Evolutionary conservation across 2,329 filamentous ascomycete species (phyloP).

Genomic region (Fusarium graminum): DNA sequence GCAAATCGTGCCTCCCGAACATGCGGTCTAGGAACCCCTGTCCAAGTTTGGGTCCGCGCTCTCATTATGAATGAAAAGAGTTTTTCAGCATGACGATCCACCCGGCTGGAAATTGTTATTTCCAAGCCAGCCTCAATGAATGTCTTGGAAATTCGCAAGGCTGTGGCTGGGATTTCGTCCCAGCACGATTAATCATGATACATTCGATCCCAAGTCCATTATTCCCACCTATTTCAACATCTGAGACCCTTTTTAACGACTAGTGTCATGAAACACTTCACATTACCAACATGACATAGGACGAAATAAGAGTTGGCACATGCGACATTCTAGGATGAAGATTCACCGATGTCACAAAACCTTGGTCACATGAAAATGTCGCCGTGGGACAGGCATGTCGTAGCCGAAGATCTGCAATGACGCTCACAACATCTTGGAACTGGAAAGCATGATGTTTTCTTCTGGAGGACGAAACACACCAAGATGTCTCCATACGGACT

Average conservation of each 20-base stretch:
- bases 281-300: constrained; percentile 3
- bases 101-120: constrained; percentile 43
- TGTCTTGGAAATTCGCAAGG: constrained; percentile 40
- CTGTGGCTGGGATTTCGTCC: constrained; percentile 36
- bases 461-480: constrained; percentile 24
- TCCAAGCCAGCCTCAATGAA: constrained; percentile 35
- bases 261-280: constrained; percentile 20
- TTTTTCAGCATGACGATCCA: constrained; percentile 47
- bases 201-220: constrained; percentile 21
- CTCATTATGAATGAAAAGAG: constrained; percentile 38
- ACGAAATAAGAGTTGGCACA: constrained; percentile 28
- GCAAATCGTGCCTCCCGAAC: constrained; percentile 40
- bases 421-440: constrained; percentile 30
- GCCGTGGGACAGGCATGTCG: constrained; percentile 42
- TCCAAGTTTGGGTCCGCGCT: constrained; percentile 32
- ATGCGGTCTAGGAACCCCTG: constrained; percentile 48
- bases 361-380: constrained; percentile 35
- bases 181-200: constrained; percentile 33
- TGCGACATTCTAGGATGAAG: constrained; percentile 19
- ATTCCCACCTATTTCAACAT: constrained; percentile 32
- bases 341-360: constrained; percentile 20
- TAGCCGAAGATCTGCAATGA: constrained; percentile 39
- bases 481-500: constrained; percentile 34
- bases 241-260: constrained; percentile 34
- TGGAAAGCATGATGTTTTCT: constrained; percentile 25